These are phyloP conservation scores for Microbotryum scabiosae DNA, from an alignment of 1,284 basidiomycete species.

Conservation along the genomic window DNA sequence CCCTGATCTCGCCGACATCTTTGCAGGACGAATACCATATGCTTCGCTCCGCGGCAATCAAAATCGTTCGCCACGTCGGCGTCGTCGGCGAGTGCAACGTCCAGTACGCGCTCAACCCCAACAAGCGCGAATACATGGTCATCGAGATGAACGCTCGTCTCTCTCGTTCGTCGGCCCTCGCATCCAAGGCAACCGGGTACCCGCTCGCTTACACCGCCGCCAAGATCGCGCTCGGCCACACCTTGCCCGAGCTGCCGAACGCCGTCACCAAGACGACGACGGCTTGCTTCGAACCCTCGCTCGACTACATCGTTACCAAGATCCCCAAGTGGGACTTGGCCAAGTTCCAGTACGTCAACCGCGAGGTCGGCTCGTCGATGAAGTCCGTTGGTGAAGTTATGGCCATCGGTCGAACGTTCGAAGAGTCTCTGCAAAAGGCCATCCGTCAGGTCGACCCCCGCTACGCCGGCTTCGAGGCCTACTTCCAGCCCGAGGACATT, in stretches of 20 bases:
- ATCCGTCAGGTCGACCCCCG: conserved; percentile 94
- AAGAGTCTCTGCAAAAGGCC: conserved; percentile 97
- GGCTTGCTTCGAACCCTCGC: conserved; percentile 97
- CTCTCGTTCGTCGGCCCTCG: conserved; percentile 92
- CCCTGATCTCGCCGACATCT: conserved; percentile 28
- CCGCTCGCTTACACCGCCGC: conserved; percentile 97
- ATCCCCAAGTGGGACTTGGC: conserved; percentile 99
- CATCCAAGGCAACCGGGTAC: conserved; percentile 97
- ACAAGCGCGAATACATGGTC: conserved; percentile 93
- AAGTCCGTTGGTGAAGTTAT: conserved; percentile 99
- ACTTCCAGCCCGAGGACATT: conserved; percentile 71
- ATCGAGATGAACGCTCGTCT: conserved; percentile 99
- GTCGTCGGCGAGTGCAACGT: conserved; percentile 99
- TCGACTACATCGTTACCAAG: conserved; percentile 99
- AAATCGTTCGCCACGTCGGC: conserved; percentile 93
- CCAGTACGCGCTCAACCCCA: conserved; percentile 94
- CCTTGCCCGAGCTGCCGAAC: conserved; percentile 94
- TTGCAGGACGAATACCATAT: conserved; percentile 78
- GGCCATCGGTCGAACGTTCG: conserved; percentile 98
- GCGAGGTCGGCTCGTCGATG: conserved; percentile 94
- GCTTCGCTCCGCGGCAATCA: conserved; percentile 95
- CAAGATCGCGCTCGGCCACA: conserved; percentile 97
- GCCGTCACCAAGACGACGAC: conserved; percentile 99
- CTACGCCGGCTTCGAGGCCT: conserved; percentile 57
- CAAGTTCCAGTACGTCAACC: conserved; percentile 93